Evolutionary conservation across 2,329 filamentous ascomycete genomes (phyloP).

Genomic region (Huntiella bhutanensis): DNA sequence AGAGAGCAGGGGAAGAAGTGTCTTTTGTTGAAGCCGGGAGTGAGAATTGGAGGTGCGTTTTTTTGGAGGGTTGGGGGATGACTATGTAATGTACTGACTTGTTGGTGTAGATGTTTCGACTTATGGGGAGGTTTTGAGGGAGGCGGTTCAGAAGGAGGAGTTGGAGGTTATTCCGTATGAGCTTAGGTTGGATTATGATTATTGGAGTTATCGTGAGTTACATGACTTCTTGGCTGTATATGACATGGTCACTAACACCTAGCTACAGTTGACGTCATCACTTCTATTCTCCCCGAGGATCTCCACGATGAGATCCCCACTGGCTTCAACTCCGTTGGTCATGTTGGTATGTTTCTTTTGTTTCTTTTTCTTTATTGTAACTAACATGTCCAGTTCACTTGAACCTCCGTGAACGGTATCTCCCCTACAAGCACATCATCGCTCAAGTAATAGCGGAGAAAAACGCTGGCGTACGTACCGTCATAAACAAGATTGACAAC

Average conservation of each 20-base stretch:
- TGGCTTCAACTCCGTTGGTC: constrained; percentile 76
- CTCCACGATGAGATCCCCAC: constrained; percentile 63
- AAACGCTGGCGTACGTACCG: constrained; percentile 61
- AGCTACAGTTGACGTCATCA: constrained; percentile 56
- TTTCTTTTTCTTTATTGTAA: background rate
- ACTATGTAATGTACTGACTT: background rate
- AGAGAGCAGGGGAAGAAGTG: constrained; percentile 41
- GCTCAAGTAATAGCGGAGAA: constrained; percentile 80
- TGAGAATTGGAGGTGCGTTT: constrained; percentile 31
- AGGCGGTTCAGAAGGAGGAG: constrained; percentile 49
- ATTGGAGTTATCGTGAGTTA: constrained; percentile 61
- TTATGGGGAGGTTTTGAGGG: constrained; percentile 52
- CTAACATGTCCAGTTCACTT: constrained; percentile 46
- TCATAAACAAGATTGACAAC: constrained; percentile 88
- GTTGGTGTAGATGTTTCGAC: constrained; percentile 41
- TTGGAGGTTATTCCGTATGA: constrained; percentile 58
- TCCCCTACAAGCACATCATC: constrained; percentile 73
- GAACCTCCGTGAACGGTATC: constrained; percentile 67
- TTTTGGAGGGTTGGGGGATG: background rate
- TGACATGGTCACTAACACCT: constrained; percentile 10
- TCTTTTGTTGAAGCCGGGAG: constrained; percentile 36
- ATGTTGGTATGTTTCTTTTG: constrained; percentile 42
- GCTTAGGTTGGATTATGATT: constrained; percentile 59
- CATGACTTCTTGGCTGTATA: background rate
- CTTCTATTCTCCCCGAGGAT: constrained; percentile 61